Base-by-base conservation (phyloP, 163 green algal species). In the Scenedesmus sp. region DNA sequence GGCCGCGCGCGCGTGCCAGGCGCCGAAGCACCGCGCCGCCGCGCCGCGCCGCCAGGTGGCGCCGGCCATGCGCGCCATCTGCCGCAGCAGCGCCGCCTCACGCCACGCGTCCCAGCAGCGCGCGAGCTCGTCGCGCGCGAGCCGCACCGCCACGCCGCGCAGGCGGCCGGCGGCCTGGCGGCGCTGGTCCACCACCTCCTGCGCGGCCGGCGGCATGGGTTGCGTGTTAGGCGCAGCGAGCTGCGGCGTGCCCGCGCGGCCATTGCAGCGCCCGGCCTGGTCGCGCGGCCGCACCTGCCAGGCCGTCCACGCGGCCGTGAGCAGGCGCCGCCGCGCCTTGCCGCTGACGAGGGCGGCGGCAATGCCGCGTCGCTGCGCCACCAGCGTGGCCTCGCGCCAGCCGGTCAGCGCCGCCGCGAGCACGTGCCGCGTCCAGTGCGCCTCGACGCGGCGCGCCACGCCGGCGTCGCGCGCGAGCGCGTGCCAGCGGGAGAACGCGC, bases 121-220 rank as follows among this genome's bases (percentile, higher is more conserved):
- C 17, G 17, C 6, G 45, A 71, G 22, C 10, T 64, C 45, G 29
- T 45, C 36, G 11, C 22, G 26, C 2, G 24, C 20, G 20, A 26
- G 22, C 45, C 31, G 45, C 0, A 15, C 31, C 0, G 14, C 17
- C 17, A 71, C 60, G 11, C 15, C 60, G 22, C 28, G 42, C 20
- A 70, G 42, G 11, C 60, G 29, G 45, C 18, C 63, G 14, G 60
- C 5, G 31, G 63, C 58, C 72, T 80, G 58, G 20, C 60, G 58
- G 20, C 72, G 72, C 58, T 51, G 72, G 26, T 80, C 60, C 22
- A 80, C 54, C 20, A 70, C 72, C 31, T 71, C 70, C 70, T 78
- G 57, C 29, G 29, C 2, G 18, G 36, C 18, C 54, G 36, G 22
- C 17, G 5, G 26, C 54, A 33, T 14, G 10, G 6, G 4, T 7